Conservation (phyloP, 306 rosid species). For the Alnus rubra region DNA sequence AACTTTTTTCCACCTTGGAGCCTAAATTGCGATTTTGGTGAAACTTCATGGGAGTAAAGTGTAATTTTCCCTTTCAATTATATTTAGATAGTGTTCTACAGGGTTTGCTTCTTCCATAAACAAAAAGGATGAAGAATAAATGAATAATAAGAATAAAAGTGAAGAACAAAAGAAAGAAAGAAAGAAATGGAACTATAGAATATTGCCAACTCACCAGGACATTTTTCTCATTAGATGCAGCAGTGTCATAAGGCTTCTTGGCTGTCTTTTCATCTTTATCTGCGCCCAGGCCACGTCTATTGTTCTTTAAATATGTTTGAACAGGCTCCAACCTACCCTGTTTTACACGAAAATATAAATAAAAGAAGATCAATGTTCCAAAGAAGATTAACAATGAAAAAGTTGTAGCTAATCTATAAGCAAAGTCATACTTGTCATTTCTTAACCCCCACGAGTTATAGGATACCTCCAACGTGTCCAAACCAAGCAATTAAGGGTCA, state of each 20-base stretch:
- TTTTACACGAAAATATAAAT: constrained; percentile 22
- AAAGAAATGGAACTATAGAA: not conserved
- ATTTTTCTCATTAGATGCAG: constrained; percentile 33
- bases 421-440: not conserved
- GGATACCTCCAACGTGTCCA: not conserved
- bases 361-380: not conserved
- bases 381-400: not conserved
- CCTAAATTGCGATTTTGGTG: no score
- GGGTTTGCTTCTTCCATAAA: not conserved
- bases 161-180: not conserved
- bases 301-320: constrained; percentile 65
- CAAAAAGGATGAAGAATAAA: not conserved
- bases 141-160: not conserved
- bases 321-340: constrained; percentile 91
- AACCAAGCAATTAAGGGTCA: not conserved
- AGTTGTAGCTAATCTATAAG: not conserved
- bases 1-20: no score
- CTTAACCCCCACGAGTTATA: not conserved
- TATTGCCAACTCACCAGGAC: constrained; percentile 50
- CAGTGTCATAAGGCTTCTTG: constrained; percentile 32
- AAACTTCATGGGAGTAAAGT: no score
- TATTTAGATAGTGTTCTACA: not conserved
- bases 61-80: no score
- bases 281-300: constrained; percentile 87
- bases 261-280: constrained; percentile 59